phyloP scores from a whole-genome alignment of 345 rosid species.

The Eucalyptus cloeziana region DNA sequence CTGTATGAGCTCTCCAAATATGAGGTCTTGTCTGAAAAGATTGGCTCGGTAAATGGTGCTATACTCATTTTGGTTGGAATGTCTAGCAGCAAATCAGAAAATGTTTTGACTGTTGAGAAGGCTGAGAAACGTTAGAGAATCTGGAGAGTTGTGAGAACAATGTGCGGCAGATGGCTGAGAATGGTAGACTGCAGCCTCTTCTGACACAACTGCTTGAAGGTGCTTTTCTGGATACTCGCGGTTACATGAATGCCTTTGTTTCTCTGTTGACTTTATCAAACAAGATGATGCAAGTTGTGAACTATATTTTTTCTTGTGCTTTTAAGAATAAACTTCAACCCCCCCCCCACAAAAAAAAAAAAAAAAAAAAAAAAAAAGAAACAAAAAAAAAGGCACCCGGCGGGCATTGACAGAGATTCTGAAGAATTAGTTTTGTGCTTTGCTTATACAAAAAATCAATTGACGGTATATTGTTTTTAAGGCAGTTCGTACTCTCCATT shows the following conservation, averaged over 20 bases:
- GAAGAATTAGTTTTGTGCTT: neutral
- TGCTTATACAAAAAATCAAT: neutral
- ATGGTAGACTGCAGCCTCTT: conserved; percentile 80
- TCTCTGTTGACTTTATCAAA: neutral
- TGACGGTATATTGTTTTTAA: neutral
- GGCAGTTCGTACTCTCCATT: neutral
- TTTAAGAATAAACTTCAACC: neutral
- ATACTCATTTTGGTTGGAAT: conserved; percentile 87
- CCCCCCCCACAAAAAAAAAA: no score
- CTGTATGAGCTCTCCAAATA: conserved; percentile 84
- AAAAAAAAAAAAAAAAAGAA: no score
- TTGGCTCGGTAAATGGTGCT: conserved; percentile 84
- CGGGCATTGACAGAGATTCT: neutral
- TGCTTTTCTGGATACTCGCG: neutral
- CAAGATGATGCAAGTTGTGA: neutral
- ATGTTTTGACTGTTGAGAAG: conserved; percentile 67
- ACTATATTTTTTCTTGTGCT: neutral
- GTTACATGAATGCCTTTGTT: neutral
- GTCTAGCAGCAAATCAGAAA: conserved; percentile 86
- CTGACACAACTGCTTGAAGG: conserved; percentile 77
- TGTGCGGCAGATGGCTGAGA: conserved; percentile 88
- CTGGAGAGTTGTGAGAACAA: conserved; percentile 72
- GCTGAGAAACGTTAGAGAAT: conserved; percentile 73
- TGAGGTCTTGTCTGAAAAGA: conserved; percentile 74
- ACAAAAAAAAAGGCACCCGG: accelerated